Percentiles rank a stretch among this genome's conserved stretches.
These are phyloP conservation scores for Entophlyctis luteolus DNA, from an alignment of 192 early-diverging fungal genomes.

Conservation along the genomic window DNA sequence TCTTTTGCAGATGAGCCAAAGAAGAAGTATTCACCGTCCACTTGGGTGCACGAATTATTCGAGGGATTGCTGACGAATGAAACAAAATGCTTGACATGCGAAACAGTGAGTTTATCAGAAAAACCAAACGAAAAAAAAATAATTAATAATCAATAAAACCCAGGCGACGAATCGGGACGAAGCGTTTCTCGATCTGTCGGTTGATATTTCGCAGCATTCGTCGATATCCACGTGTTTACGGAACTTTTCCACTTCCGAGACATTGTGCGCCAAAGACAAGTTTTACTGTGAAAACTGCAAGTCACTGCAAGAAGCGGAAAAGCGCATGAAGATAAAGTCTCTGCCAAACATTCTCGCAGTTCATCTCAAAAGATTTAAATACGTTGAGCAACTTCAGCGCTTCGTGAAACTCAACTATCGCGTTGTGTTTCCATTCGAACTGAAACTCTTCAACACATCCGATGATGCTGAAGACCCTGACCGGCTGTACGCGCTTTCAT, in stretches of 20 bases:
- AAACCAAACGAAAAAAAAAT: not conserved
- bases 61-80: conserved; percentile 95
- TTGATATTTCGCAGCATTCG: conserved; percentile 94
- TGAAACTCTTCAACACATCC: conserved; percentile 87
- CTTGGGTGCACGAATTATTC: conserved; percentile 95
- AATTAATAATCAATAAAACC: not conserved
- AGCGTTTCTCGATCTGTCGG: conserved; percentile 89
- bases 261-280: conserved; percentile 93
- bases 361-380: conserved; percentile 97
- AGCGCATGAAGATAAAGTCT: conserved; percentile 90
- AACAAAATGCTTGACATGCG: conserved; percentile 94
- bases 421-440: conserved; percentile 89
- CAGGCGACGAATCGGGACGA: conserved; percentile 88
- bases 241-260: conserved; percentile 93
- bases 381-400: conserved; percentile 83
- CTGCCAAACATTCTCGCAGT: conserved; percentile 92
- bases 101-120: conserved; percentile 54
- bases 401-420: conserved; percentile 94
- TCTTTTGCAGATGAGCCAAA: conserved; percentile 10
- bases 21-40: conserved; percentile 32
- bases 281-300: conserved; percentile 95
- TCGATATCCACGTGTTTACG: conserved; percentile 92
- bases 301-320: conserved; percentile 95
- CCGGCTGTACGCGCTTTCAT: conserved; percentile 81
- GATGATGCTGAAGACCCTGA: conserved; percentile 84